Conservation (phyloP, 208 protist species). For the Zelonia costaricensis region DNA sequence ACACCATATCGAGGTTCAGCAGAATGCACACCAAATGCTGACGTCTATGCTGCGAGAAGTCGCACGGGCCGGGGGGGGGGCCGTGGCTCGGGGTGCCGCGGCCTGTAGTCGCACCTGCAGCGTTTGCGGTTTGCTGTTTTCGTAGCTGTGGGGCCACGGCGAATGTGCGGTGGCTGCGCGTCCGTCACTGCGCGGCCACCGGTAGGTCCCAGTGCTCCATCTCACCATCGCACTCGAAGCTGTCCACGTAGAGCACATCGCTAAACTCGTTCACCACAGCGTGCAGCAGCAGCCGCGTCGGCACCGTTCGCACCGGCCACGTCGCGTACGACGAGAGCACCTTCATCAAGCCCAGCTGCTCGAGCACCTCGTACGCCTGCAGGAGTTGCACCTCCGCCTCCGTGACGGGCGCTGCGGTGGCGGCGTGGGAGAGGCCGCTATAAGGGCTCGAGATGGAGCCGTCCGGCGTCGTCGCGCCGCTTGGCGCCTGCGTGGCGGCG, state of each 20-base stretch:
- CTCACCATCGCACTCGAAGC: conserved; percentile 1
- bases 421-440: conserved; percentile 18
- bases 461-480: conserved; percentile 1
- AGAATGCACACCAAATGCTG: no score
- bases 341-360: conserved; percentile 49
- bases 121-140: not conserved
- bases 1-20: no score
- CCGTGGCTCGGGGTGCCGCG: no score
- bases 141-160: not conserved
- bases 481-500: not conserved
- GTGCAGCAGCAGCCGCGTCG: conserved; percentile 76
- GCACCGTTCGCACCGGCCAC: conserved; percentile 48
- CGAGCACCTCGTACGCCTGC: conserved; percentile 59
- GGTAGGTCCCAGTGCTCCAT: conserved; percentile 21
- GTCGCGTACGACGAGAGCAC: conserved; percentile 49
- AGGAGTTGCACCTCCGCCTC: conserved; percentile 53
- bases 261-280: conserved; percentile 82
- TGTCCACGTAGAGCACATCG: conserved; percentile 61
- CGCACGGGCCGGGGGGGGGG: no score
- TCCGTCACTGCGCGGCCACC: conserved; percentile 11
- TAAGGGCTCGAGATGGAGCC: conserved; percentile 17
- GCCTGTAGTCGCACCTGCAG: no score
- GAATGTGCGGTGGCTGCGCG: no score
- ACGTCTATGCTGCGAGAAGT: no score
- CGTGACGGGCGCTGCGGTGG: conserved; percentile 13